Evolutionary conservation across 306 rosid genomes (phyloP), one percentile per base, ranked within the genome.

Genomic region (Corylus americana): DNA sequence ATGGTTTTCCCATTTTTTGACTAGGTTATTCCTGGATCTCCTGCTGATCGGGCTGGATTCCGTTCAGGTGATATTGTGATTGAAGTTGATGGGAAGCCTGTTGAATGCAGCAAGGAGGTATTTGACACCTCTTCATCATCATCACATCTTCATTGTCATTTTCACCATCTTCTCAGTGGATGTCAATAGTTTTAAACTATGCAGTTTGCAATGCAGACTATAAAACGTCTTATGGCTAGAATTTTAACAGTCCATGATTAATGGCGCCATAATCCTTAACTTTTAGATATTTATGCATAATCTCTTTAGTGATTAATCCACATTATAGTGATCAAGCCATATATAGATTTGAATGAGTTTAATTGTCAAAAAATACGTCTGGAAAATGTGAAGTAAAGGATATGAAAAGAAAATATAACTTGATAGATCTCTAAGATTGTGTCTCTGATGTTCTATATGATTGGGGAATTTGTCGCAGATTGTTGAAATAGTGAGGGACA

Each of bases 11-110:
- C 48, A 35, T 59, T 81, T 69, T 59, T 83, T 80, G 55, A 64
- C 71, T 79, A 95, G 98, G 96, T 93, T 80, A 93, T 94, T 78
- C 98, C 99, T 0, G 90, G 92, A 16, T 95, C 96, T 22, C 98
- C 98, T 29, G 98, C 89, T 76, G 90, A 89, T 70, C 92, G 88
- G 55, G 97, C 97, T 73, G 97, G 96, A 27, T 91, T 93, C 66
- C 81, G 62, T 63, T 94, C 98, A 0, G 97, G 97, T 1, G 99
- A 93, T 75, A 85, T 95, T 35, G 97, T 95, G 50, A 47, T 93
- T 78, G 87, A 91, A 74, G 89, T 95, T 79, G 97, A 95, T 82
- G 96, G 96, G 67, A 88, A 90, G 35, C 85, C 97, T 18, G 97
- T 93, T 37, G 86, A 55, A 83, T 88, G 84, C 81, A 83, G 89